Base-by-base conservation (phyloP, 768 basidiomycete species). In the Pleurotus eryngii region DNA sequence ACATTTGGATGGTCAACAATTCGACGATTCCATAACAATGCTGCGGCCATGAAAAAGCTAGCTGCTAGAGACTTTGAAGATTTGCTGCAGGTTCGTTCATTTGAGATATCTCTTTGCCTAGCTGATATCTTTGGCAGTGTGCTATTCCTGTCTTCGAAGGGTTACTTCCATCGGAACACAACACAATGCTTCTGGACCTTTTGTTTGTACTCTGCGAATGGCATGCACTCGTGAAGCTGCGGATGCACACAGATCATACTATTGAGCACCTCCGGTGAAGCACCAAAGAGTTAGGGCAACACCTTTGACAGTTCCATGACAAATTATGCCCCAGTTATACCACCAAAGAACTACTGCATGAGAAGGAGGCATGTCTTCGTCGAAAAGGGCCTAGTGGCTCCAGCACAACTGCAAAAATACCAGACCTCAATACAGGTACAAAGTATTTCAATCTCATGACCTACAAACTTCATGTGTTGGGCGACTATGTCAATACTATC, bases 61-160 rank as follows among this genome's bases (percentile, higher is more conserved):
- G 70, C 71, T 3, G 78, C 67, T 0, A 61, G 70, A 0, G 72
- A 79, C 45, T 79, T 71, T 46, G 75, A 79, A 51, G 76, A 80
- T 40, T 57, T 78, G 1, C 61, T 79, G 0, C 76, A 78, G 67
- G 79, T 72, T 27, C 3, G 7, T 27, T 5, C 7, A 5, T 27
- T 27, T 27, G 27, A 27, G 27, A 27, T 15, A 9, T 51, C 39
- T 22, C 39, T 11, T 40, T 24, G 37, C 53, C 24, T 26, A 30
- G 5, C 11, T 57, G 11, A 17, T 9, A 11, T 3, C 43, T 22
- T 26, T 42, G 27, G 14, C 45, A 73, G 72, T 74, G 72, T 48
- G 43, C 61, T 1, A 65, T 72, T 7, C 70, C 74, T 5, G 72
- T 62, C 0, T 67, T 77, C 27, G 72, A 78, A 4, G 72, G 69